These are phyloP conservation scores for Lonicera japonica DNA, from an alignment of 129 eudicot genomes.

Conservation along the genomic window DNA sequence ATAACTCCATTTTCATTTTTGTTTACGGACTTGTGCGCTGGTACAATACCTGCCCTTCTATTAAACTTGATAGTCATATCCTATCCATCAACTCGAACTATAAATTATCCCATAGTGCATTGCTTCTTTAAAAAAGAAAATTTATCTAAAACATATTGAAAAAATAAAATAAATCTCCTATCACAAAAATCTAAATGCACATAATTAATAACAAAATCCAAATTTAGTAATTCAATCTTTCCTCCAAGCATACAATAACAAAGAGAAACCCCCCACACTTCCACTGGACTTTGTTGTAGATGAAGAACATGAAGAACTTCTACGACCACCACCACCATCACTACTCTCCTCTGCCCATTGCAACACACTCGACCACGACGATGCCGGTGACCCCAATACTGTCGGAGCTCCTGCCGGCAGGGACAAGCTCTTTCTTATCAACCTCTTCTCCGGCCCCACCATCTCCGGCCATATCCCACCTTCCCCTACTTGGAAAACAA, in stretches of 20 bases:
- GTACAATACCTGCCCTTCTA: too few relatives aligned
- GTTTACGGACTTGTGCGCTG: too few relatives aligned
- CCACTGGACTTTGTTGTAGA: slow-evolving; percentile 19
- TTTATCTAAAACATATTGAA: too few relatives aligned
- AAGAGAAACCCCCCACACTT: slow-evolving; percentile 22
- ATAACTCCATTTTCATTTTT: too few relatives aligned
- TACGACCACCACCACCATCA: slow-evolving; percentile 26
- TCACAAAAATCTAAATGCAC: not conserved
- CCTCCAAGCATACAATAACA: slow-evolving; percentile 35
- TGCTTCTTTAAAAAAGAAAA: too few relatives aligned
- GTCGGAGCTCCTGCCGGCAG: slow-evolving; percentile 2
- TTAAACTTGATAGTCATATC: too few relatives aligned
- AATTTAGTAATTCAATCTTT: slow-evolving; percentile 3
- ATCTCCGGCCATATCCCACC: slow-evolving; percentile 31
- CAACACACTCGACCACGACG: slow-evolving; percentile 27
- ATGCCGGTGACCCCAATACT: slow-evolving; percentile 17
- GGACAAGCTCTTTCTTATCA: slow-evolving; percentile 27
- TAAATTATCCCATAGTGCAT: too few relatives aligned
- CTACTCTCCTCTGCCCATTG: slow-evolving; percentile 41
- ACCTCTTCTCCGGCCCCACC: slow-evolving; percentile 35
- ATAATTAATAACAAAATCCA: not conserved
- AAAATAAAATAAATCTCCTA: too few relatives aligned
- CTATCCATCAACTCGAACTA: too few relatives aligned
- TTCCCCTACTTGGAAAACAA: slow-evolving; percentile 28
- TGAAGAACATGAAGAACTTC: slow-evolving; percentile 32